phyloP scores from a whole-genome alignment of 2,329 filamentous ascomycete species.

The Aspergillus quadricinctus region DNA sequence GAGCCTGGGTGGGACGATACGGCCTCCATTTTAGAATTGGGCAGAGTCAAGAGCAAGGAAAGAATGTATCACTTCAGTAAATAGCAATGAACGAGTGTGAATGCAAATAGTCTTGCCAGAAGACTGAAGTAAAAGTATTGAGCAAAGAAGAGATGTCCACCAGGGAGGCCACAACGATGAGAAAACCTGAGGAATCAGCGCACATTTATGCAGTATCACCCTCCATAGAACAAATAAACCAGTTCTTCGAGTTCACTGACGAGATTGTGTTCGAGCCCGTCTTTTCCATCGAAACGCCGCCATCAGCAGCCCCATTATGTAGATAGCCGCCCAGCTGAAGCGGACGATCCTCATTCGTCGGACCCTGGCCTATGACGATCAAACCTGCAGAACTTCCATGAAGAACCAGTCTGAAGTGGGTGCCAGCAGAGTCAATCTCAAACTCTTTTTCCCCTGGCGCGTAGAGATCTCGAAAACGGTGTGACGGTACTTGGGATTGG shows the following conservation, averaged over 20 bases:
- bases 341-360: not conserved
- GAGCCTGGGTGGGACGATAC: conserved; percentile 23
- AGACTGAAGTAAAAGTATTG: not conserved
- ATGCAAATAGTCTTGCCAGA: not conserved
- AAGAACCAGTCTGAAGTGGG: not conserved
- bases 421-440: not conserved
- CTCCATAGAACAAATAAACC: not conserved
- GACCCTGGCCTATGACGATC: not conserved
- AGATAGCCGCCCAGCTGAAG: not conserved
- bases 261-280: not conserved
- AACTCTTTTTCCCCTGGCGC: not conserved
- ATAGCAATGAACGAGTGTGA: not conserved
- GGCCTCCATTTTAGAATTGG: not conserved
- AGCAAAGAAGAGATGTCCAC: not conserved
- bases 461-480: not conserved
- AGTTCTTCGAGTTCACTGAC: not conserved
- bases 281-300: not conserved
- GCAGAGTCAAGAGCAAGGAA: not conserved
- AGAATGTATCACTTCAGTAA: not conserved
- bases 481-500: not conserved
- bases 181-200: not conserved
- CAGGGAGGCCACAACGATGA: not conserved
- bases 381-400: not conserved
- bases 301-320: not conserved
- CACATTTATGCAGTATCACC: not conserved